Conservation (phyloP, 2,329 filamentous ascomycete species). For the Ascochyta clinopodiicola region DNA sequence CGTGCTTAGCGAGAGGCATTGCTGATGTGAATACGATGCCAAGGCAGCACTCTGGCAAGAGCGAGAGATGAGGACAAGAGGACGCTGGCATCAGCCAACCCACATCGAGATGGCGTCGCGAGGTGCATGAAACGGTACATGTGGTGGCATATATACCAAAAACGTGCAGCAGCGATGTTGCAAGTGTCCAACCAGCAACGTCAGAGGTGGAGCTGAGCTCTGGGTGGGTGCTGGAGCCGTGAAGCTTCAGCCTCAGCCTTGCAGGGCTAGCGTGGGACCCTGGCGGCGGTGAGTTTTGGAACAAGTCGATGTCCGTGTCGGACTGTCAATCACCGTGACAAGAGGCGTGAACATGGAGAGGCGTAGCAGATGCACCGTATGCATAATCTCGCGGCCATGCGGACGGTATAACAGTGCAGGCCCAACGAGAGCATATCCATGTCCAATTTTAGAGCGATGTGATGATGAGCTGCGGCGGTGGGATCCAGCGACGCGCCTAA, state of each 20-base stretch:
- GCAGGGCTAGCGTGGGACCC: constrained; percentile 14
- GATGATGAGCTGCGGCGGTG: constrained; percentile 1
- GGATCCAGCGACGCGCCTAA: constrained; percentile 5
- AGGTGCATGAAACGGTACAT: constrained; percentile 2
- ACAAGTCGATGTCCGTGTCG: constrained; percentile 10
- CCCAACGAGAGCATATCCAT: constrained; percentile 1
- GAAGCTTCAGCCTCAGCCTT: constrained; percentile 4
- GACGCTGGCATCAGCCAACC: constrained; percentile 3
- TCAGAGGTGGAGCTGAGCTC: constrained; percentile 12
- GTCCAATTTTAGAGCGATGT: constrained; percentile 16
- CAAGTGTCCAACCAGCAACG: constrained; percentile 11
- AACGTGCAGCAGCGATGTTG: constrained; percentile 4
- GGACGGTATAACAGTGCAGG: constrained; percentile 1
- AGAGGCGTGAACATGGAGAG: background rate
- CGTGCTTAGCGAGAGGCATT: background rate
- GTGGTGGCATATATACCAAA: background rate
- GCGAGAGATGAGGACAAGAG: background rate
- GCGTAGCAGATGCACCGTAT: background rate
- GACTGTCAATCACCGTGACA: background rate
- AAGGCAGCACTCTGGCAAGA: background rate
- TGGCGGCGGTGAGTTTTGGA: constrained; percentile 15
- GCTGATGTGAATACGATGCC: background rate
- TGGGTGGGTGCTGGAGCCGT: background rate
- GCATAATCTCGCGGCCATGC: background rate
- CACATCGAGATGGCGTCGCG: background rate